A percentile compares a stretch with the other conserved stretches of the same genome.
Evolutionary conservation across 306 rosid species (phyloP).

Genomic region (Vigna unguiculata): DNA sequence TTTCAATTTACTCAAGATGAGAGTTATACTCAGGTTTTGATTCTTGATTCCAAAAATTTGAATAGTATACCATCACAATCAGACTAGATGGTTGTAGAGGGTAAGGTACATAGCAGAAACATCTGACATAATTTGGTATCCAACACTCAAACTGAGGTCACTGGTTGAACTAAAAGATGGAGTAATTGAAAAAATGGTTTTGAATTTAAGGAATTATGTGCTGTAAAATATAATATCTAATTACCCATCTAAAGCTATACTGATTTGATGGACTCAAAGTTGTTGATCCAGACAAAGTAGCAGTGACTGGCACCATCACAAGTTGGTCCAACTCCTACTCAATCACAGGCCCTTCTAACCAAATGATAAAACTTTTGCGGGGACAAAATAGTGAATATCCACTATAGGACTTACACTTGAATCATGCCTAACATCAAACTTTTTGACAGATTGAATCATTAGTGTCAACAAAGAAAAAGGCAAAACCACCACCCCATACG

Average conservation of each 20-base stretch:
- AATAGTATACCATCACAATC: no score
- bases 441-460: conserved; percentile 44
- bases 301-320: conserved; percentile 34
- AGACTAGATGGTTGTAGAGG: no score
- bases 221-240: conserved; percentile 41
- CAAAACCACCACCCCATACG: background rate
- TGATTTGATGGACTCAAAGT: conserved; percentile 62
- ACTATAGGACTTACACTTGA: conserved; percentile 38
- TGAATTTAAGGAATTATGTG: background rate
- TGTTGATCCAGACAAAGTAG: conserved; percentile 37
- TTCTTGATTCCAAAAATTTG: no score
- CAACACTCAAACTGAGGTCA: no score
- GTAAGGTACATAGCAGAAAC: no score
- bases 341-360: conserved; percentile 30
- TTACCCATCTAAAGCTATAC: conserved; percentile 35
- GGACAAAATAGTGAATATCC: conserved; percentile 47
- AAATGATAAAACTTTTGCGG: conserved; percentile 41
- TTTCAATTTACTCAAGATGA: no score
- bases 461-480: conserved; percentile 41
- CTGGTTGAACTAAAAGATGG: no score
- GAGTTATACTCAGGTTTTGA: no score
- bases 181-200: background rate
- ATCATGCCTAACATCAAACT: conserved; percentile 27
- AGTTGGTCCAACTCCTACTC: conserved; percentile 49
- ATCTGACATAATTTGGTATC: no score